These are phyloP conservation scores for Ceratocystiopsis sp. DNA, from an alignment of 2,329 filamentous ascomycete genomes.

Conservation along the genomic window DNA sequence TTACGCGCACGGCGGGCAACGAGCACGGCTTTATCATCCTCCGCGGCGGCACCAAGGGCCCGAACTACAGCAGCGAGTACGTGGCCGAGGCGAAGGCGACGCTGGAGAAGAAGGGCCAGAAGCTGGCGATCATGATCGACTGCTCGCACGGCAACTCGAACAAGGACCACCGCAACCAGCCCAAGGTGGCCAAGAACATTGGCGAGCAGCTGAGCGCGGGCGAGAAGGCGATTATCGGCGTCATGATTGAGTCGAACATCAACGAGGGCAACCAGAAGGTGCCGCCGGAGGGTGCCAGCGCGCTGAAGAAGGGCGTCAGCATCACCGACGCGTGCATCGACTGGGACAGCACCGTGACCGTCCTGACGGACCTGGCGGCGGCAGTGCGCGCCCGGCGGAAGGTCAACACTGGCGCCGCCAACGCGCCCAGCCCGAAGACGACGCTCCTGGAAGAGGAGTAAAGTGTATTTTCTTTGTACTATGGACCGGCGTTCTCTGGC, in stretches of 20 bases:
- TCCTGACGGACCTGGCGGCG: conserved; percentile 72
- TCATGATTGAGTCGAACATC: conserved; percentile 99
- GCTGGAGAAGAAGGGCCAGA: conserved; percentile 66
- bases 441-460: conserved; percentile 37
- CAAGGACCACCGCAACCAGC: conserved; percentile 96
- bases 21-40: conserved; percentile 96
- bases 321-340: conserved; percentile 94
- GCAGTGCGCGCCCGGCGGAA: conserved; percentile 60
- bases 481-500: neutral
- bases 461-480: neutral
- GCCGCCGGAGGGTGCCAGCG: conserved; percentile 60
- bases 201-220: conserved; percentile 75
- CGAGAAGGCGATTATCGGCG: conserved; percentile 76
- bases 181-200: conserved; percentile 69
- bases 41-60: conserved; percentile 75
- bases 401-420: conserved; percentile 17
- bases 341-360: conserved; percentile 71
- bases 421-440: conserved; percentile 19
- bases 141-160: conserved; percentile 97
- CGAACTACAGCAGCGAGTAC: conserved; percentile 81
- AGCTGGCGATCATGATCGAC: conserved; percentile 89
- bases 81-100: conserved; percentile 63
- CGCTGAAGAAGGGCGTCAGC: conserved; percentile 73
- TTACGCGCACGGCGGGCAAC: conserved; percentile 84
- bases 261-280: conserved; percentile 83